These are phyloP conservation scores for Nemania diffusa DNA, from an alignment of 2,329 filamentous ascomycete genomes.

Conservation along the genomic window DNA sequence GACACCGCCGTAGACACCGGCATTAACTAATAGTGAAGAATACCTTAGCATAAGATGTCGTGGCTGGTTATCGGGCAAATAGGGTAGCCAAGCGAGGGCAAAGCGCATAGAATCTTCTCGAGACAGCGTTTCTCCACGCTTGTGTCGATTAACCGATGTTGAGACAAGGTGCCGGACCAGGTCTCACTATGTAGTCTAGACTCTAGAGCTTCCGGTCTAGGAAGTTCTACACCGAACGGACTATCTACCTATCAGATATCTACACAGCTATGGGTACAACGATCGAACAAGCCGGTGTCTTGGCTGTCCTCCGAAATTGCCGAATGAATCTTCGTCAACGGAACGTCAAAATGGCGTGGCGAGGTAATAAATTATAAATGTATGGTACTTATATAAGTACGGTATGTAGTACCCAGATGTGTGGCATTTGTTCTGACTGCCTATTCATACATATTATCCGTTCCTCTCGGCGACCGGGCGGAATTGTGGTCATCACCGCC, in stretches of 20 bases:
- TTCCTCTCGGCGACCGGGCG: too few species aligned
- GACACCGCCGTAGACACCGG: neutral
- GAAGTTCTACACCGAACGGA: conserved; percentile 5
- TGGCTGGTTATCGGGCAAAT: neutral
- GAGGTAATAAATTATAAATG: neutral
- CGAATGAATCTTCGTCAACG: neutral
- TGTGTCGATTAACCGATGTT: neutral
- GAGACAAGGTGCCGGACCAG: neutral
- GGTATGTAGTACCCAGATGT: too few species aligned
- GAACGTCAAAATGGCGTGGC: neutral
- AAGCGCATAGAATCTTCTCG: conserved; percentile 28
- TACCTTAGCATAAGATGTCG: neutral
- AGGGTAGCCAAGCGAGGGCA: neutral
- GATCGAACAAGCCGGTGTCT: neutral
- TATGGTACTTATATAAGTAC: too few species aligned
- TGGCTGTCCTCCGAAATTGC: conserved; percentile 3
- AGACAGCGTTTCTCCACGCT: conserved; percentile 1
- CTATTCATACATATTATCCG: neutral
- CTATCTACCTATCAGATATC: too few species aligned
- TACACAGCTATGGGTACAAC: neutral
- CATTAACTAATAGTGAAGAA: neutral
- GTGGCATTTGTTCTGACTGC: neutral
- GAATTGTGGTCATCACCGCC: neutral
- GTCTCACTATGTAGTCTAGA: neutral
- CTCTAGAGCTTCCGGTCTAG: conserved; percentile 14